Conservation (phyloP, 352 stramenopile species). For the Globisporangium megalacanthum region DNA sequence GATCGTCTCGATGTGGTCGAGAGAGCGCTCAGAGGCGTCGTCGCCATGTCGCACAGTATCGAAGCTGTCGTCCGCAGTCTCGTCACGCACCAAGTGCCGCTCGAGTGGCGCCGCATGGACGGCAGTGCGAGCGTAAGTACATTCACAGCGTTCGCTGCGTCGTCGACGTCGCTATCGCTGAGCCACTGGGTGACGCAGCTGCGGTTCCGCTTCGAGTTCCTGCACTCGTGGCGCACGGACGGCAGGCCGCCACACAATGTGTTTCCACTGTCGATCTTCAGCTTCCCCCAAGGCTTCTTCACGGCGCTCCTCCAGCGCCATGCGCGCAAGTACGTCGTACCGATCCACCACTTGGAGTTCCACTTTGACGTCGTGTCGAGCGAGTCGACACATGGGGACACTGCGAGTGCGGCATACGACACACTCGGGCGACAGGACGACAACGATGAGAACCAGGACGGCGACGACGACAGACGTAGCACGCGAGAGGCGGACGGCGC, state of each 20-base stretch:
- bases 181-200: conserved; percentile 54
- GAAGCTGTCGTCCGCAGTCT: conserved; percentile 58
- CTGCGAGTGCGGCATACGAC: background rate
- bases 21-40: conserved; percentile 48
- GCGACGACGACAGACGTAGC: background rate
- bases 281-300: conserved; percentile 73
- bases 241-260: conserved; percentile 21
- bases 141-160: conserved; percentile 9
- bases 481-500: conserved; percentile 25
- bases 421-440: background rate
- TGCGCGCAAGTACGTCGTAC: conserved; percentile 52
- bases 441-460: conserved; percentile 7
- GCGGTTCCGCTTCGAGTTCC: conserved; percentile 47
- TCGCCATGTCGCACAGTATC: conserved; percentile 45
- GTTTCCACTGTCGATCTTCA: conserved; percentile 64
- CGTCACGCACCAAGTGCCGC: conserved; percentile 41
- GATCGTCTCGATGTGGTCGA: conserved; percentile 37
- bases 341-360: conserved; percentile 78
- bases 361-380: conserved; percentile 55
- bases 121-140: conserved; percentile 16
- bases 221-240: conserved; percentile 38
- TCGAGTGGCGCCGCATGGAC: conserved; percentile 45
- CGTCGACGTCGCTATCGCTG: conserved; percentile 15
- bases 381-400: conserved; percentile 16
- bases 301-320: conserved; percentile 74